A percentile compares a stretch with the other conserved stretches of the same genome.
Conservation (phyloP, 2,329 filamentous ascomycete species). For the Epichloe elymi region DNA sequence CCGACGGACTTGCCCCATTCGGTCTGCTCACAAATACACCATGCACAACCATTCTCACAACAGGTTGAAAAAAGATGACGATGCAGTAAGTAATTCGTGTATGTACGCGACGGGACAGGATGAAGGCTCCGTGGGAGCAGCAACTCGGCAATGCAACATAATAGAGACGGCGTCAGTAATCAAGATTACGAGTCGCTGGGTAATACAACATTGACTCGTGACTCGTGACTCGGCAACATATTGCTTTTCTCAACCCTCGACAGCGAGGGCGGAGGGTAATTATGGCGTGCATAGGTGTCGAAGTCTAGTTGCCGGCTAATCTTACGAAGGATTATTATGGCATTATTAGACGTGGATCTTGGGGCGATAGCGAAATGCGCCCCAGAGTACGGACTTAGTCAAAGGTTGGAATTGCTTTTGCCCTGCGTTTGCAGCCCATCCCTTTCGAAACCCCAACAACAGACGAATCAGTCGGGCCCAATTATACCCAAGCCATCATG, state of each 20-base stretch:
- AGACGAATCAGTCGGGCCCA: background rate
- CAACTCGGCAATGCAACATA: background rate
- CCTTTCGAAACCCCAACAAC: background rate
- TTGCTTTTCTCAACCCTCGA: slow-evolving; percentile 1
- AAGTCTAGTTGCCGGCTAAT: background rate
- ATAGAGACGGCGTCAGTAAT: background rate
- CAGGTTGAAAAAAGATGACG: too few relatives aligned
- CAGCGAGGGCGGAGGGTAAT: background rate
- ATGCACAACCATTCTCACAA: background rate
- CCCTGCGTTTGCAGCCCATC: background rate
- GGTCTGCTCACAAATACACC: background rate
- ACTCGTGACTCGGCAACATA: slow-evolving; percentile 1
- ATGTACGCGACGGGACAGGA: too few relatives aligned
- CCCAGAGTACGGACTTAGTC: background rate
- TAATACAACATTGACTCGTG: slow-evolving; percentile 3
- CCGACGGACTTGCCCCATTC: background rate
- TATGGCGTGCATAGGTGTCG: slow-evolving; percentile 2
- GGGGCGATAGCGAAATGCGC: background rate
- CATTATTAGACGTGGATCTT: background rate
- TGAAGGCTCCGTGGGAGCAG: too few relatives aligned
- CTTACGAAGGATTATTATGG: background rate
- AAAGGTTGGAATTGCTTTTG: background rate
- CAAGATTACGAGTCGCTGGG: background rate
- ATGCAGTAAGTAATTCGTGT: too few relatives aligned
- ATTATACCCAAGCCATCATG: background rate